Conservation (phyloP, 768 basidiomycete genomes). For the Leccinum imitatum region DNA sequence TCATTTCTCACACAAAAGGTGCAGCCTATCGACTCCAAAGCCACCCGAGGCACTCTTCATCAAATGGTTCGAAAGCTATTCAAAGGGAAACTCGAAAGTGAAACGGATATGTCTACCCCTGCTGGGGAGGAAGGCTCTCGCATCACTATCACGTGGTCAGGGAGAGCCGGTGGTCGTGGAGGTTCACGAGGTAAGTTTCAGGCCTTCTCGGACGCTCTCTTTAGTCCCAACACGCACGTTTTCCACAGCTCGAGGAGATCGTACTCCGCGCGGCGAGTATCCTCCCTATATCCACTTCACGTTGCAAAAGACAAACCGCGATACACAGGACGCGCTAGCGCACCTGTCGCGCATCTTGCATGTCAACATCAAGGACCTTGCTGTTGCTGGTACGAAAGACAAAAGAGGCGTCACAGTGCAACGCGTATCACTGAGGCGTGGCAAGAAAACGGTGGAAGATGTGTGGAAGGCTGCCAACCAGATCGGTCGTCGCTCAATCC, state of each 20-base stretch:
- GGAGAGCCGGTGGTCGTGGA: too few species aligned
- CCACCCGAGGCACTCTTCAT: constrained; percentile 79
- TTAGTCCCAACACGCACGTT: neutral
- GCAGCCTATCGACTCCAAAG: constrained; percentile 83
- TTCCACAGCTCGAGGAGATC: constrained; percentile 35
- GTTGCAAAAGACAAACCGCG: constrained; percentile 95
- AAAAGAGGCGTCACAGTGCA: constrained; percentile 97
- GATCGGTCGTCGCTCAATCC: constrained; percentile 52
- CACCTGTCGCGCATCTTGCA: constrained; percentile 79
- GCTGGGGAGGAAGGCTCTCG: too few species aligned
- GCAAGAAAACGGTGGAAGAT: constrained; percentile 74
- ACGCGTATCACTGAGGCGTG: constrained; percentile 77
- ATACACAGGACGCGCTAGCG: constrained; percentile 90
- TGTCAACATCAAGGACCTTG: constrained; percentile 75
- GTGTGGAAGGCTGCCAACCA: constrained; percentile 85
- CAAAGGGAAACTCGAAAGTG: constrained; percentile 78
- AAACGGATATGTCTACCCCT: constrained; percentile 57
- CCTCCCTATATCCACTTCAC: constrained; percentile 96
- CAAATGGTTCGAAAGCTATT: constrained; percentile 78
- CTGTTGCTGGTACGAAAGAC: constrained; percentile 95
- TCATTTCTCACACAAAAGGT: constrained; percentile 13
- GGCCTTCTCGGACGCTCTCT: too few species aligned
- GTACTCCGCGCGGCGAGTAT: constrained; percentile 59
- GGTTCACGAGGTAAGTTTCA: too few species aligned
- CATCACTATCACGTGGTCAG: too few species aligned